Evolutionary conservation across 2,329 filamentous ascomycete genomes (phyloP).

Genomic region (Clonostachys solani): DNA sequence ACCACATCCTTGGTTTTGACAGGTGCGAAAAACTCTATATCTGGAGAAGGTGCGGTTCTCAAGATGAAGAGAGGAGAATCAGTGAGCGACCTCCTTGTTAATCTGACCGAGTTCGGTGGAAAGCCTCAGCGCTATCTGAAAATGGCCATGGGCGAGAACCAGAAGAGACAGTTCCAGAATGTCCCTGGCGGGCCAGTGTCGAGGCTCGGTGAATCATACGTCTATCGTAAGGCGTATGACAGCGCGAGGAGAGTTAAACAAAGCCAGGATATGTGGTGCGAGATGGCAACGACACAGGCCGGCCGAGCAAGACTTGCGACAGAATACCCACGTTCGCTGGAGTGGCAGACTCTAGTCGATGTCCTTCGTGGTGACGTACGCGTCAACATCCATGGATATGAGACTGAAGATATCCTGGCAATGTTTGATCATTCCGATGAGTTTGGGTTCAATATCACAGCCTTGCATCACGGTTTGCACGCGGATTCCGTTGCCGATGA

Average conservation of each 20-base stretch:
- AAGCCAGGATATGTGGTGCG: slow-evolving; percentile 3
- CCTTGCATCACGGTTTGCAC: slow-evolving; percentile 59
- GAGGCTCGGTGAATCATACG: not conserved
- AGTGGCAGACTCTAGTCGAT: slow-evolving; percentile 60
- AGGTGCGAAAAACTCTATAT: slow-evolving; percentile 37
- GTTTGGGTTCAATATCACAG: slow-evolving; percentile 62
- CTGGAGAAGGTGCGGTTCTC: slow-evolving; percentile 23
- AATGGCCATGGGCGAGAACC: slow-evolving; percentile 40
- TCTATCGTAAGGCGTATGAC: not conserved
- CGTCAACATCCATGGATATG: slow-evolving; percentile 71
- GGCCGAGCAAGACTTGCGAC: not conserved
- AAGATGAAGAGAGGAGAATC: slow-evolving; percentile 14
- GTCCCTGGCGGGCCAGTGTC: not conserved
- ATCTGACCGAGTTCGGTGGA: slow-evolving; percentile 15
- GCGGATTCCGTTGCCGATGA: slow-evolving; percentile 32
- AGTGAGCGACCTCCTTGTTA: slow-evolving; percentile 18
- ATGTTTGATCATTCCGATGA: slow-evolving; percentile 69
- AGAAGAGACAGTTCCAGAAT: slow-evolving; percentile 12
- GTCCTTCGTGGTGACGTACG: slow-evolving; percentile 63
- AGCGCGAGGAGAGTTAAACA: slow-evolving; percentile 3
- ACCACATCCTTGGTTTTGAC: slow-evolving; percentile 40
- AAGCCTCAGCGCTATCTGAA: slow-evolving; percentile 28
- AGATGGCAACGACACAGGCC: not conserved
- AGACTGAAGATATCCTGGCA: slow-evolving; percentile 62
- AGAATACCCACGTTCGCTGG: not conserved